These are phyloP conservation scores for Effrenium voratum DNA, from an alignment of 73 alveolate genomes.

Conservation along the genomic window DNA sequence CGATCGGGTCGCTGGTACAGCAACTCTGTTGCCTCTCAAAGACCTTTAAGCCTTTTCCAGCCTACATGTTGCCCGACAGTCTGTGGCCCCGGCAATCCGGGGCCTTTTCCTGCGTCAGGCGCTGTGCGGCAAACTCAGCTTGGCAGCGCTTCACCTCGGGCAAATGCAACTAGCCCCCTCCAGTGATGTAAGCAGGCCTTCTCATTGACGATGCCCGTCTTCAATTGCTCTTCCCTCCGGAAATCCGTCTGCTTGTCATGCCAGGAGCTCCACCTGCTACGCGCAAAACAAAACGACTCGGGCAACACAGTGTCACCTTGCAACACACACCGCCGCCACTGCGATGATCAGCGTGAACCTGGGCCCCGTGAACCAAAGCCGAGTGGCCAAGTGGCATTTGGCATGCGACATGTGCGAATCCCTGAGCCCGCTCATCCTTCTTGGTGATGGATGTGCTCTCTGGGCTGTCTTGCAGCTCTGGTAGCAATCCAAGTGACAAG, in stretches of 20 bases:
- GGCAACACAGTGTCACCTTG: no score
- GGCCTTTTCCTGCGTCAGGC: not conserved
- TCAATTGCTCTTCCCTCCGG: constrained; percentile 28
- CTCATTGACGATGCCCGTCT: constrained; percentile 35
- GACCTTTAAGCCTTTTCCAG: no score
- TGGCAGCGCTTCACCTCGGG: constrained; percentile 53
- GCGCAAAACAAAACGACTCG: not conserved
- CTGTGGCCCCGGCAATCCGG: no score
- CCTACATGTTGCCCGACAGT: no score
- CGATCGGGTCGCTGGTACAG: no score
- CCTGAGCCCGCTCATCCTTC: no score
- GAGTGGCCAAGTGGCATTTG: no score
- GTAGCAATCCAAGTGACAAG: no score
- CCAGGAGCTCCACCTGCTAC: constrained; percentile 23
- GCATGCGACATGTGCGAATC: not conserved
- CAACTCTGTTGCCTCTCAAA: no score
- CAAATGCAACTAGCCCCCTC: not conserved
- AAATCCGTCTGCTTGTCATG: constrained; percentile 43
- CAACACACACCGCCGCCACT: constrained; percentile 37
- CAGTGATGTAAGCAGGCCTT: constrained; percentile 21
- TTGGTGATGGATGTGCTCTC: no score
- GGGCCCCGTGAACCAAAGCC: not conserved
- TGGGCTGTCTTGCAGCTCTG: no score
- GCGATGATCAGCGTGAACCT: constrained; percentile 40
- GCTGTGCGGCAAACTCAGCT: constrained; percentile 51